A percentile compares a stretch with the other conserved stretches of the same genome.
phyloP scores from a whole-genome alignment of 495 filamentous ascomycete species.

The Platismatia glauca region DNA sequence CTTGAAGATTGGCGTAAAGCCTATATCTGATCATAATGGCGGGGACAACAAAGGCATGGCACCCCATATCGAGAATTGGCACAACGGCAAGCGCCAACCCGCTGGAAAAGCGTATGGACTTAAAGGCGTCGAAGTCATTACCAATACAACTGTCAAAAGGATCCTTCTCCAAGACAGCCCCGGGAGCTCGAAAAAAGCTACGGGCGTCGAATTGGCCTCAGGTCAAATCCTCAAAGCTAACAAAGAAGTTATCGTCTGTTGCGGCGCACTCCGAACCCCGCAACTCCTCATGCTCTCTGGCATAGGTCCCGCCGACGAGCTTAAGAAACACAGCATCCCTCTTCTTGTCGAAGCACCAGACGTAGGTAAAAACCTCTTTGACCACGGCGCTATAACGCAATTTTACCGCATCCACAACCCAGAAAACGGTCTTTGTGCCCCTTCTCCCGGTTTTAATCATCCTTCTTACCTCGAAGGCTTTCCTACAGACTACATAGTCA shows the following conservation, averaged over 20 bases:
- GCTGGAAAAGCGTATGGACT: conserved; percentile 29
- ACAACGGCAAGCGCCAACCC: conserved; percentile 30
- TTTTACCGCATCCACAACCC: conserved; percentile 34
- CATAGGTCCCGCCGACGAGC: conserved; percentile 28
- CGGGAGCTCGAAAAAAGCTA: conserved; percentile 19
- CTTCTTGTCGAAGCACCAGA: conserved; percentile 25
- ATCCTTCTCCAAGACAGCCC: background rate
- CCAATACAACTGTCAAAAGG: conserved; percentile 2
- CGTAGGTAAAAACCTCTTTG: conserved; percentile 32
- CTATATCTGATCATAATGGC: conserved; percentile 27
- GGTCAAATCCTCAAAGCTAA: conserved; percentile 24
- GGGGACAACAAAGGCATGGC: conserved; percentile 29
- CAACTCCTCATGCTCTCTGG: conserved; percentile 44
- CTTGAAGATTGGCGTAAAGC: too few relatives aligned
- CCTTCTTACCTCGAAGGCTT: conserved; percentile 27
- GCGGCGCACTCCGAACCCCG: conserved; percentile 38
- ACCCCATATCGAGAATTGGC: conserved; percentile 28
- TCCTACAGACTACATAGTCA: conserved; percentile 27
- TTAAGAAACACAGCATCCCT: conserved; percentile 25
- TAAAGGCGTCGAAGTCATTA: conserved; percentile 1
- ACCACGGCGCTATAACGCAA: conserved; percentile 28
- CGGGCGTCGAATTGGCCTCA: conserved; percentile 25
- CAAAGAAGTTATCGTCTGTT: conserved; percentile 38
- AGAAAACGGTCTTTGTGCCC: conserved; percentile 29
- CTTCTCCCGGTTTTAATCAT: conserved; percentile 27